Evolutionary conservation across 2,329 filamentous ascomycete genomes (phyloP), one percentile per base, ranked within the genome.

Genomic region (Aspergillus quadrilineatus): DNA sequence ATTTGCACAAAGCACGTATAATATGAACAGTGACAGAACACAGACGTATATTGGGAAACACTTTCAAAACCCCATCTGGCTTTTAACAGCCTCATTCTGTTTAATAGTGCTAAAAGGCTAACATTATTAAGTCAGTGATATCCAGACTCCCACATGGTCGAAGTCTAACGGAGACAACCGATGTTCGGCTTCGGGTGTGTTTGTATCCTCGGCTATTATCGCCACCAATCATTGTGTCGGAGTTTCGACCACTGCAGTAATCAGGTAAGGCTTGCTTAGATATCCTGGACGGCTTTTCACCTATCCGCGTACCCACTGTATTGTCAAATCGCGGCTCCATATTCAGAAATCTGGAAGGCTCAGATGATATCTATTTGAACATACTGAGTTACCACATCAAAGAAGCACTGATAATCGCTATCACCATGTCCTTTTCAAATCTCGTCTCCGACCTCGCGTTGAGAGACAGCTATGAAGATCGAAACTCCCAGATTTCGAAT

Each of bases 361-460:
- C 30, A 5, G 7, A 34, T 7, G 30, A 10, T 34, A 10, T 7
- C 10, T 34, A 34, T 34, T 10, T 7, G 7, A 34, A 8, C 3
- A 34, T 34, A 8, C 30, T 34, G 10, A 10, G 10, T 10, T 34
- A 7, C 10, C 12, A 15, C n/a, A 48, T 34, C 12, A 42, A 44
- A 29, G n/a, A 26, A 29, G 5, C 4, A 15, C 17, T 10, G 28
- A 22, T 26, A 28, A 44, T 10, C 28, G 6, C 26, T 32, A 22
- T 7, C 26, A 67, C 28, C 29, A 80, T 80, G 78, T 80, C 78
- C 5, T 80, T 80, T 61, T 80, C 78, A 17, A 75, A 76, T 42
- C 73, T 80, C 9, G 78, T 80, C 22, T 79, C 78, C 17, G 78
- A 80, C 57, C 73, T 80, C 53, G 73, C 77, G 22, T 77, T 77